phyloP scores from a whole-genome alignment of 768 basidiomycete genomes.

The Galerina sulciceps region DNA sequence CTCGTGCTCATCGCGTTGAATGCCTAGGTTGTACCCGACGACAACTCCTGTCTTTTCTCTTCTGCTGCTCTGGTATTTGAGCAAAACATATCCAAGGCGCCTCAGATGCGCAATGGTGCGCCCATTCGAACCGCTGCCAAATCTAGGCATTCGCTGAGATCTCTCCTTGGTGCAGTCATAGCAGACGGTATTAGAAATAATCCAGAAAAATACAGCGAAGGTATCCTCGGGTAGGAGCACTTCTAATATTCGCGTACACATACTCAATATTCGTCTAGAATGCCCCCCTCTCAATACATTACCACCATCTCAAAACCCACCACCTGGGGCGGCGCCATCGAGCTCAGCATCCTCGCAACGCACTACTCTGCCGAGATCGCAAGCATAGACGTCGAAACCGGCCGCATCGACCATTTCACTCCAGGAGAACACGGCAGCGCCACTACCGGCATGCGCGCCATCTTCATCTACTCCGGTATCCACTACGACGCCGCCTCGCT shows the following conservation, averaged over 20 bases:
- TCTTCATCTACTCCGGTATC: slow-evolving; percentile 94
- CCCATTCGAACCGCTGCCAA: not conserved
- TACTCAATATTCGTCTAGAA: slow-evolving; percentile 26
- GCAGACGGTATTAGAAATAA: slow-evolving; percentile 80
- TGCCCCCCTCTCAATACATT: slow-evolving; percentile 74
- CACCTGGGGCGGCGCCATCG: slow-evolving; percentile 97
- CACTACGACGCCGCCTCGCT: slow-evolving; percentile 94
- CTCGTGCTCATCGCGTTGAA: not conserved
- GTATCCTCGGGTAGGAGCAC: slow-evolving; percentile 74
- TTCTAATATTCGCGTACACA: not conserved
- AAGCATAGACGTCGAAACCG: slow-evolving; percentile 91
- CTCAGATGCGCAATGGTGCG: slow-evolving; percentile 75
- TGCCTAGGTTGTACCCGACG: slow-evolving; percentile 86
- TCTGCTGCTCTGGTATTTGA: slow-evolving; percentile 85
- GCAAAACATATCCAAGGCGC: slow-evolving; percentile 76
- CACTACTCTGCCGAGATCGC: slow-evolving; percentile 88
- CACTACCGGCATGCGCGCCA: slow-evolving; percentile 48
- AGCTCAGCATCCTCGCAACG: slow-evolving; percentile 81
- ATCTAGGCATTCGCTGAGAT: not conserved
- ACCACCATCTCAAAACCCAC: slow-evolving; percentile 76
- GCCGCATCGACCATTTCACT: slow-evolving; percentile 83
- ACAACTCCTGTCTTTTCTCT: slow-evolving; percentile 95
- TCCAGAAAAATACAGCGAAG: slow-evolving; percentile 77
- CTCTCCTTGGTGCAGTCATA: slow-evolving; percentile 57
- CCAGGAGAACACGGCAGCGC: slow-evolving; percentile 46